Conservation (phyloP, 1,284 basidiomycete genomes). For the Clitocybe nebularis region DNA sequence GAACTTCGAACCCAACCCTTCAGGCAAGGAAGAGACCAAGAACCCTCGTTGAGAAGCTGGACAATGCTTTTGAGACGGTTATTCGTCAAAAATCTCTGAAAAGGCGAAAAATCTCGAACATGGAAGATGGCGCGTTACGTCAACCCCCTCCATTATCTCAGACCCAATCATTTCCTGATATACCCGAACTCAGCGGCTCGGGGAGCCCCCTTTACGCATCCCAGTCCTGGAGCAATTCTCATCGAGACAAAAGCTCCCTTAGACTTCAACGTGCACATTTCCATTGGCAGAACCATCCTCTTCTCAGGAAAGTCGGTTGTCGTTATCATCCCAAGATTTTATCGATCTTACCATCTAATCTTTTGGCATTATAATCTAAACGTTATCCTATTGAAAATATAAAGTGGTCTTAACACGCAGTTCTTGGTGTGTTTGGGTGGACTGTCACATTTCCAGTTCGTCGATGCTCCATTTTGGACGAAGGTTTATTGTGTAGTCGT, state of each 20-base stretch:
- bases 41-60: conserved; percentile 2
- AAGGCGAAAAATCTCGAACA: conserved; percentile 4
- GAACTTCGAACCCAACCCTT: conserved; percentile 1
- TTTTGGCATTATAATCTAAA: background rate
- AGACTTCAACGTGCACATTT: background rate
- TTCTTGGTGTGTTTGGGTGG: background rate
- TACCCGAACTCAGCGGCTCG: conserved; percentile 4
- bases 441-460: conserved; percentile 29
- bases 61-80: conserved; percentile 3
- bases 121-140: conserved; percentile 1
- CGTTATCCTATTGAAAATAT: background rate
- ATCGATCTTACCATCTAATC: conserved; percentile 11
- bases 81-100: conserved; percentile 1
- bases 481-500: conserved; percentile 59
- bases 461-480: conserved; percentile 71
- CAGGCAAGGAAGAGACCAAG: background rate
- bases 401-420: background rate
- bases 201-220: background rate
- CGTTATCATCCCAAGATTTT: conserved; percentile 7
- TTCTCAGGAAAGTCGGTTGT: conserved; percentile 12
- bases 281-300: conserved; percentile 9
- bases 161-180: conserved; percentile 1
- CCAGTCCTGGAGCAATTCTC: too few species aligned
- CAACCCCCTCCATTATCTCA: background rate
- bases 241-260: background rate